Evolutionary conservation across 1,139 yeast species (phyloP).

Genomic region (Saccharomyces hybrid): DNA sequence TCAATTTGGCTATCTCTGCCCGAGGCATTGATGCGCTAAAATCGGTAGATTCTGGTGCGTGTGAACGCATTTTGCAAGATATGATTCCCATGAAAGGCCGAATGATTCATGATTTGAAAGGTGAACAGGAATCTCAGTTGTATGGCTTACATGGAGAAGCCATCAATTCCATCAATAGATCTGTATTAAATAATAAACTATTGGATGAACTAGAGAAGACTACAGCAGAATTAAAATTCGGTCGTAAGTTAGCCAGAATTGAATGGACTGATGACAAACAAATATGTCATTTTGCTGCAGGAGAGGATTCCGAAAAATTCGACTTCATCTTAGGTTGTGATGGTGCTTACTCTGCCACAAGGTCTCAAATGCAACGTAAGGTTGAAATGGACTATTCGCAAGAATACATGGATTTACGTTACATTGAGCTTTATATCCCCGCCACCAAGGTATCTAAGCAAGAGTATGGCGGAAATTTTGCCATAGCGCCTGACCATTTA

Average conservation of each 20-base stretch:
- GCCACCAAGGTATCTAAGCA: slow-evolving; percentile 35
- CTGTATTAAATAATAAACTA: slow-evolving; percentile 54
- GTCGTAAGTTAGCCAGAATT: slow-evolving; percentile 45
- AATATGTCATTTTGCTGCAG: slow-evolving; percentile 24
- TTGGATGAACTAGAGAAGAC: slow-evolving; percentile 41
- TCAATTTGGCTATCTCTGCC: slow-evolving; percentile 82
- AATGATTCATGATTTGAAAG: slow-evolving; percentile 72
- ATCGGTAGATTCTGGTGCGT: slow-evolving; percentile 52
- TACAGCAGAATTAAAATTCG: slow-evolving; percentile 44
- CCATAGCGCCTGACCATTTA: slow-evolving; percentile 64
- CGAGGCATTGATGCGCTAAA: slow-evolving; percentile 70
- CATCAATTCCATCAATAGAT: slow-evolving; percentile 79
- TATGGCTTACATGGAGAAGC: slow-evolving; percentile 83
- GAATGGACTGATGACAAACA: slow-evolving; percentile 24
- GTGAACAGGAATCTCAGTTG: slow-evolving; percentile 56
- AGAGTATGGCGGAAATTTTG: slow-evolving; percentile 30
- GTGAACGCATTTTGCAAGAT: slow-evolving; percentile 46
- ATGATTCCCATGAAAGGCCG: slow-evolving; percentile 83
- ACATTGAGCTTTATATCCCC: slow-evolving; percentile 71
- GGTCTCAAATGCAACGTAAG: slow-evolving; percentile 59
- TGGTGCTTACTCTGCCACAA: slow-evolving; percentile 72
- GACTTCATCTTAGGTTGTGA: slow-evolving; percentile 77
- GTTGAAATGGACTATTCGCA: slow-evolving; percentile 66
- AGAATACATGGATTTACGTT: slow-evolving; percentile 77
- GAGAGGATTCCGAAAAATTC: slow-evolving; percentile 21